Percentiles rank a stretch among this genome's conserved stretches.
Evolutionary conservation across 163 green algal species (phyloP).

Genomic region (Prototheca cutis): DNA sequence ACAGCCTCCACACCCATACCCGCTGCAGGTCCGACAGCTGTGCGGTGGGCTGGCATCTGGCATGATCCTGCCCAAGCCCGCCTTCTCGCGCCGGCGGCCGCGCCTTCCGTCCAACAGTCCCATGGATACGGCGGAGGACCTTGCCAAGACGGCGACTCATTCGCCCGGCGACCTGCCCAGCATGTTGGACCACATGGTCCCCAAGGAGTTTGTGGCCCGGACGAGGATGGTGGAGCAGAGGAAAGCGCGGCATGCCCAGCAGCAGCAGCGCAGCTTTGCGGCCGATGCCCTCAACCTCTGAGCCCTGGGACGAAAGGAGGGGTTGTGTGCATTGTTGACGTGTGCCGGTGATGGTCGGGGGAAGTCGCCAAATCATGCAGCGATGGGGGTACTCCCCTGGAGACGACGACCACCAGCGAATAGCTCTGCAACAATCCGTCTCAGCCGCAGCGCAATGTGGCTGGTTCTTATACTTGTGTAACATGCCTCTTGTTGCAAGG

Average conservation of each 20-base stretch:
- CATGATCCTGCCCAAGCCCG: constrained; percentile 29
- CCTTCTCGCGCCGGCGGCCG: constrained; percentile 22
- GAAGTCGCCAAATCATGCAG: too few relatives aligned
- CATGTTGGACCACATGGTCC: constrained; percentile 16
- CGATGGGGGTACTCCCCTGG: too few relatives aligned
- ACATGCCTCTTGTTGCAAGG: too few relatives aligned
- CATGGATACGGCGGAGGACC: constrained; percentile 15
- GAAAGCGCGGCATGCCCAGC: too few relatives aligned
- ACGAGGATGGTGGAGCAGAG: not conserved
- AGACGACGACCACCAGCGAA: too few relatives aligned
- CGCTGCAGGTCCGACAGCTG: not conserved
- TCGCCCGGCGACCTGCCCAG: constrained; percentile 21
- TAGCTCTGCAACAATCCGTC: too few relatives aligned
- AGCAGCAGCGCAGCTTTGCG: not conserved
- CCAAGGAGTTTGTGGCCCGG: not conserved
- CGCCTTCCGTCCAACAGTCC: constrained; percentile 4
- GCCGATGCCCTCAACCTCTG: not conserved
- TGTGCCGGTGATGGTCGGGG: too few relatives aligned
- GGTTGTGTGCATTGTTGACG: too few relatives aligned
- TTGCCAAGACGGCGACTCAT: constrained; percentile 13
- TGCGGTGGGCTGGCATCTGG: constrained; percentile 24
- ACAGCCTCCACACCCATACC: not conserved
- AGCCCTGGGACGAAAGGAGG: too few relatives aligned
- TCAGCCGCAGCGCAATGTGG: too few relatives aligned
- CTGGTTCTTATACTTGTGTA: too few relatives aligned